Conservation (phyloP, 1,139 yeast genomes). For the Blastobotrys buckinghamii region DNA sequence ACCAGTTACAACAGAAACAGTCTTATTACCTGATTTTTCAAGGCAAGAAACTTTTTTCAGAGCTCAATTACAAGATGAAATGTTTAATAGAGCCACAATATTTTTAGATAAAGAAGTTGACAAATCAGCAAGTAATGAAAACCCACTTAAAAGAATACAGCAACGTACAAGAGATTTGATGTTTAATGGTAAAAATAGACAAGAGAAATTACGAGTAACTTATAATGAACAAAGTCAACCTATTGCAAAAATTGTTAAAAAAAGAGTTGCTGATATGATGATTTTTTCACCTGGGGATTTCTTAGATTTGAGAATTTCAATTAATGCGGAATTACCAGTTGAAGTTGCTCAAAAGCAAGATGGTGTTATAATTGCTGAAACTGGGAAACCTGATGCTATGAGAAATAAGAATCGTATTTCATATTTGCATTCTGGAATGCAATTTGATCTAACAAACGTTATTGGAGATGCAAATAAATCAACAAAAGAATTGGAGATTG, state of each 20-base stretch:
- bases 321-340: conserved; percentile 67
- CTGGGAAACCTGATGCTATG: conserved; percentile 37
- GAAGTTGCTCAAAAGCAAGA: conserved; percentile 26
- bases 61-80: conserved; percentile 64
- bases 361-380: conserved; percentile 12
- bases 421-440: conserved; percentile 28
- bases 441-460: conserved; percentile 33
- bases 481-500: conserved; percentile 42
- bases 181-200: conserved; percentile 23
- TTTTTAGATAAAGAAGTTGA: conserved; percentile 46
- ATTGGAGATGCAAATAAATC: conserved; percentile 18
- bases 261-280: conserved; percentile 62
- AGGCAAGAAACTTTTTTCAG: conserved; percentile 57
- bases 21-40: conserved; percentile 49
- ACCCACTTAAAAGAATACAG: conserved; percentile 11
- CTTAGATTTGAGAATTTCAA: conserved; percentile 67
- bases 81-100: conserved; percentile 54
- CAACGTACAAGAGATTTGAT: conserved; percentile 21
- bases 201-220: conserved; percentile 35
- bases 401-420: conserved; percentile 44
- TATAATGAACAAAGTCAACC: conserved; percentile 30
- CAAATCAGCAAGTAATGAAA: conserved; percentile 6
- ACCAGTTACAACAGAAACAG: conserved; percentile 72
- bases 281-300: conserved; percentile 71
- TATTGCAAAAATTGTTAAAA: conserved; percentile 63